A percentile compares a stretch with the other conserved stretches of the same genome.
phyloP scores from a whole-genome alignment of 192 early-diverging fungal species.

The Backusella liffmaniae region DNA sequence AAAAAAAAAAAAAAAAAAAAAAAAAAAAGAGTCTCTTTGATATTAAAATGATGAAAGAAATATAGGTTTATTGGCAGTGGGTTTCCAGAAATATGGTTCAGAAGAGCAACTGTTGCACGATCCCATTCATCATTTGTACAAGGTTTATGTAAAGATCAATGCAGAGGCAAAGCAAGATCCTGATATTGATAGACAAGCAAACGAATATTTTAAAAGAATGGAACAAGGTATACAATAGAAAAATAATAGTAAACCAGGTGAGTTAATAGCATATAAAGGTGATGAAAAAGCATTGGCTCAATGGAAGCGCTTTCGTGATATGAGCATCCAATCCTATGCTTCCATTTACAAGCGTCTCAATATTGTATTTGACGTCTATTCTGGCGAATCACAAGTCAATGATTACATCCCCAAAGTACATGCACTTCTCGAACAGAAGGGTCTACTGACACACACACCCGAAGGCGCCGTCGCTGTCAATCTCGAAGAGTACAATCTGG shows the following conservation, averaged over 20 bases:
- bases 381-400: slow-evolving; percentile 85
- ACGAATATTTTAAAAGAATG: slow-evolving; percentile 88
- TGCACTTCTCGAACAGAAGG: slow-evolving; percentile 61
- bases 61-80: slow-evolving; percentile 82
- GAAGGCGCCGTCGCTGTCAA: slow-evolving; percentile 81
- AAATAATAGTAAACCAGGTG: too few species aligned
- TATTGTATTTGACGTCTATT: slow-evolving; percentile 85
- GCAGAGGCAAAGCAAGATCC: slow-evolving; percentile 61
- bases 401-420: slow-evolving; percentile 63
- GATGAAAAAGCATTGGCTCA: slow-evolving; percentile 66
- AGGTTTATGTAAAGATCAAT: slow-evolving; percentile 89
- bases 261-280: neutral
- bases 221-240: slow-evolving; percentile 52
- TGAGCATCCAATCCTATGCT: slow-evolving; percentile 83
- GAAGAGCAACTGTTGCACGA: slow-evolving; percentile 68
- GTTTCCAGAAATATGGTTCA: slow-evolving; percentile 76
- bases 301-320: slow-evolving; percentile 84
- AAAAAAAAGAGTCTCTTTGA: neutral
- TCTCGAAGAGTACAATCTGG: slow-evolving; percentile 72
- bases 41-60: neutral
- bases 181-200: slow-evolving; percentile 70
- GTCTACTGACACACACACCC: slow-evolving; percentile 58
- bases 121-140: slow-evolving; percentile 85
- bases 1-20: neutral
- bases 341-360: slow-evolving; percentile 79